phyloP scores from a whole-genome alignment of 2,329 filamentous ascomycete genomes.

The Aspergillus clavatus region DNA sequence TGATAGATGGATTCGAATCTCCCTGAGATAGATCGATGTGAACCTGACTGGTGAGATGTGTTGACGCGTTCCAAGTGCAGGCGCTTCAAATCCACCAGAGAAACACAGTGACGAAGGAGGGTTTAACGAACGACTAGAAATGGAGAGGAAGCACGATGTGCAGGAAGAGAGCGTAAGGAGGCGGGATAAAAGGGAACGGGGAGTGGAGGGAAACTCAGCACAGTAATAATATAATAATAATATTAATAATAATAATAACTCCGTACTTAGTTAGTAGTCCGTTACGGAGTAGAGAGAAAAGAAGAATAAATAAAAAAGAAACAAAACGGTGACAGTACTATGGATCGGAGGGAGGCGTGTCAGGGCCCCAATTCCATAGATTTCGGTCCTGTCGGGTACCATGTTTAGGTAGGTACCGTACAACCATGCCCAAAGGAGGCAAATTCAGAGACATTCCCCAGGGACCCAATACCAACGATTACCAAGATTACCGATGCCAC shows the following conservation, averaged over 20 bases:
- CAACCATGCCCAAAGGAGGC: neutral
- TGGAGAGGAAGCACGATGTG: conserved; percentile 7
- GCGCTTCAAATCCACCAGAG: neutral
- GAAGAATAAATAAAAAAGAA: neutral
- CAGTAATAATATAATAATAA: no score
- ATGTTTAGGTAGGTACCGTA: neutral
- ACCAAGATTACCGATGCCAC: neutral
- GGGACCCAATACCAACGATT: no score
- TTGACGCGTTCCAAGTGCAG: neutral
- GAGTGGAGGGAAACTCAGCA: neutral
- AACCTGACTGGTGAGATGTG: neutral
- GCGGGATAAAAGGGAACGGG: neutral
- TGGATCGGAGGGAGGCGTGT: no score
- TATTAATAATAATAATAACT: no score
- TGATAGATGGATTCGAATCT: neutral
- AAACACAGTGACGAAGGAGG: conserved; percentile 5
- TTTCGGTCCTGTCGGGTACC: neutral
- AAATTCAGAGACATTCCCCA: no score
- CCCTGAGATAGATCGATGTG: neutral
- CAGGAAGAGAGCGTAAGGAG: conserved; percentile 7
- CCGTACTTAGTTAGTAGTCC: no score
- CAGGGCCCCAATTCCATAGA: neutral
- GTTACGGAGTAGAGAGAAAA: no score
- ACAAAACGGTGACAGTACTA: no score
- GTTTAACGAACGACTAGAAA: conserved; percentile 19